Conservation (phyloP, 2,329 filamentous ascomycete genomes). For the Emmonsiellopsis sp. region DNA sequence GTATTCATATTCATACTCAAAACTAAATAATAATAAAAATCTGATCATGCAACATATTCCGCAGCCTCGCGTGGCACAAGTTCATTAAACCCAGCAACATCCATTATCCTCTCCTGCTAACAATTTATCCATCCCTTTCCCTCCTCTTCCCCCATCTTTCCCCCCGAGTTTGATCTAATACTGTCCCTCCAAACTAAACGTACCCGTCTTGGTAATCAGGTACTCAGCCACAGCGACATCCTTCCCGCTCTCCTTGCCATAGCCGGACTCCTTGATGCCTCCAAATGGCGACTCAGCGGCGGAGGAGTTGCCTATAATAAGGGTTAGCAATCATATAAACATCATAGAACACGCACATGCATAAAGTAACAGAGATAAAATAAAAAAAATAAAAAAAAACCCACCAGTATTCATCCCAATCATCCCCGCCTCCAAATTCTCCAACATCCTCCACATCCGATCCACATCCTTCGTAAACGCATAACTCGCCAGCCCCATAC, state of each 20-base stretch:
- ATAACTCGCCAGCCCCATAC: slow-evolving; percentile 59
- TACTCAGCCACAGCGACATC: slow-evolving; percentile 57
- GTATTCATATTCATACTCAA: no score
- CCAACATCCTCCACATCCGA: slow-evolving; percentile 55
- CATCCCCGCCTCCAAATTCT: slow-evolving; percentile 62
- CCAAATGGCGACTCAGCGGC: slow-evolving; percentile 60
- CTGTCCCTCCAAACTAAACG: slow-evolving; percentile 50
- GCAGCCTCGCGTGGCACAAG: no score
- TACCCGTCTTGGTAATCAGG: slow-evolving; percentile 56
- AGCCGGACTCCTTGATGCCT: slow-evolving; percentile 59
- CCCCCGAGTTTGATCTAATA: slow-evolving; percentile 27
- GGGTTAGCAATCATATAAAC: slow-evolving; percentile 7
- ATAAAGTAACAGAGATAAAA: background rate
- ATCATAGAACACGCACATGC: background rate
- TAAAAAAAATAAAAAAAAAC: slow-evolving; percentile 9
- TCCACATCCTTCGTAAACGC: slow-evolving; percentile 61
- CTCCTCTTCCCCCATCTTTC: slow-evolving; percentile 33
- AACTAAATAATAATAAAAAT: no score
- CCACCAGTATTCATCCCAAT: slow-evolving; percentile 55
- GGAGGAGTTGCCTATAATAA: slow-evolving; percentile 46
- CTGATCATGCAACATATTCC: no score
- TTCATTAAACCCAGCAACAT: no score
- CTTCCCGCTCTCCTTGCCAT: slow-evolving; percentile 60
- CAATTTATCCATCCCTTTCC: no score
- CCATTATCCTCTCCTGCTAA: no score